Conservation (phyloP, 108 stramenopile genomes). For the Heterococcus sp. region DNA sequence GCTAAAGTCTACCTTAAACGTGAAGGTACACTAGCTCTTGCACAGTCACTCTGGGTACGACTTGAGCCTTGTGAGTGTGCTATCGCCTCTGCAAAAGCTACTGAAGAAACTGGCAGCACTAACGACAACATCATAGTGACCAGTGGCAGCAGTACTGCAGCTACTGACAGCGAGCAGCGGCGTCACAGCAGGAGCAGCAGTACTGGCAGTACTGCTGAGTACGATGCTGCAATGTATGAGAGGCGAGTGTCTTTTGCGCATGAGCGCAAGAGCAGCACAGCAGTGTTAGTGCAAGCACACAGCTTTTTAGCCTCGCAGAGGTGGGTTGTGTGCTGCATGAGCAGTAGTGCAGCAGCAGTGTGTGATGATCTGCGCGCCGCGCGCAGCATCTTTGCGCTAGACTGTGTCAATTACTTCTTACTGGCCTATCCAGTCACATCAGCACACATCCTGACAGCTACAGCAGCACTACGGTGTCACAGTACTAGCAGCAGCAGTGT, state of each 20-base stretch:
- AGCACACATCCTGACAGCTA: neutral
- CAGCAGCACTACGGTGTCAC: too few species aligned
- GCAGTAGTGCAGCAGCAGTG: neutral
- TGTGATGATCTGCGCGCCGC: slow-evolving; percentile 13
- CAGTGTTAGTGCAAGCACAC: too few species aligned
- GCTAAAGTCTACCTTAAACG: slow-evolving; percentile 15
- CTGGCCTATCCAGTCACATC: neutral
- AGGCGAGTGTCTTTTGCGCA: neutral
- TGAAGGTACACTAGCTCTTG: neutral
- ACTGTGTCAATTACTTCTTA: slow-evolving; percentile 16
- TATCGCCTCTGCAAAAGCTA: neutral
- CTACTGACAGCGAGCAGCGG: neutral
- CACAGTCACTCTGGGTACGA: slow-evolving; percentile 12
- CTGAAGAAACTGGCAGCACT: too few species aligned
- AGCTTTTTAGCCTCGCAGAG: neutral
- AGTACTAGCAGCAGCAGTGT: neutral
- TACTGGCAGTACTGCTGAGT: neutral
- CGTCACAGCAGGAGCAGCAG: neutral
- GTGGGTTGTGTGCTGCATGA: neutral
- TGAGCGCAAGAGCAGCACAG: neutral
- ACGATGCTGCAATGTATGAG: neutral
- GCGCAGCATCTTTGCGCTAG: slow-evolving; percentile 16
- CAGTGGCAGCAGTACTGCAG: neutral
- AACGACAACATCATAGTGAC: too few species aligned
- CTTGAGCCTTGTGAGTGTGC: neutral